Percentiles rank a stretch among this genome's conserved stretches.
phyloP scores from a whole-genome alignment of 768 basidiomycete species.

The Cystobasidium tubakii region DNA sequence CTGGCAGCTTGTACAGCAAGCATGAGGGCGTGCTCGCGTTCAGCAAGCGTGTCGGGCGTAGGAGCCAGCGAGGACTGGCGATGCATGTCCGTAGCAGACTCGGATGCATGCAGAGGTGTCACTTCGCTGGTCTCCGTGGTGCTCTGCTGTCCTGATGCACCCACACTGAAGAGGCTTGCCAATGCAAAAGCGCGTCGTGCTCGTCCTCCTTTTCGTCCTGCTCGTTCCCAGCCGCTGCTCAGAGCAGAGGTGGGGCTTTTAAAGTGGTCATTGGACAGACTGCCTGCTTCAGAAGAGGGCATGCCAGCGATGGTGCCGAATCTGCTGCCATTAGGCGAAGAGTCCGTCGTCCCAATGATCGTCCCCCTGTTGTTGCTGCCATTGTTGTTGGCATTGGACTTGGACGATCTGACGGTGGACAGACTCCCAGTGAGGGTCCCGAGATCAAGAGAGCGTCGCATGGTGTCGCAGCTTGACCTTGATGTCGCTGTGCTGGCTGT shows the following conservation, averaged over 20 bases:
- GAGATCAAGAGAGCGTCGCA: slow-evolving; percentile 17
- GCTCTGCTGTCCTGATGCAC: not conserved
- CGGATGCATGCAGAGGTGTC: no score
- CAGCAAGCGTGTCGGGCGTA: not conserved
- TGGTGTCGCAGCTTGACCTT: not conserved
- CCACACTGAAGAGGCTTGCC: not conserved
- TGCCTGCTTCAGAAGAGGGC: not conserved
- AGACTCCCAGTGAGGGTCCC: slow-evolving; percentile 8
- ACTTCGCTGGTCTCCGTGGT: not conserved
- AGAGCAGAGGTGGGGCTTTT: not conserved
- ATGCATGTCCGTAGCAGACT: no score
- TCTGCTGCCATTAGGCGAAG: not conserved
- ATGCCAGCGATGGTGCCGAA: not conserved
- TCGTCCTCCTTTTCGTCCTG: not conserved
- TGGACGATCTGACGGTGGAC: not conserved
- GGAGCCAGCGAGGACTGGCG: not conserved
- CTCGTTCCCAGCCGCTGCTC: not conserved
- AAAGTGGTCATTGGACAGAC: not conserved
- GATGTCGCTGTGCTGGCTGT: not conserved
- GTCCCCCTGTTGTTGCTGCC: not conserved
- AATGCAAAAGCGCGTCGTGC: not conserved
- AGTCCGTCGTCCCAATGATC: not conserved
- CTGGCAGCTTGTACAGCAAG: slow-evolving; percentile 20
- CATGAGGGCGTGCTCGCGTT: slow-evolving; percentile 7
- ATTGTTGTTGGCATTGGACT: slow-evolving; percentile 17